Evolutionary conservation across 148 eudicot genomes (phyloP).

Genomic region (Rhododendron kiyosumense): DNA sequence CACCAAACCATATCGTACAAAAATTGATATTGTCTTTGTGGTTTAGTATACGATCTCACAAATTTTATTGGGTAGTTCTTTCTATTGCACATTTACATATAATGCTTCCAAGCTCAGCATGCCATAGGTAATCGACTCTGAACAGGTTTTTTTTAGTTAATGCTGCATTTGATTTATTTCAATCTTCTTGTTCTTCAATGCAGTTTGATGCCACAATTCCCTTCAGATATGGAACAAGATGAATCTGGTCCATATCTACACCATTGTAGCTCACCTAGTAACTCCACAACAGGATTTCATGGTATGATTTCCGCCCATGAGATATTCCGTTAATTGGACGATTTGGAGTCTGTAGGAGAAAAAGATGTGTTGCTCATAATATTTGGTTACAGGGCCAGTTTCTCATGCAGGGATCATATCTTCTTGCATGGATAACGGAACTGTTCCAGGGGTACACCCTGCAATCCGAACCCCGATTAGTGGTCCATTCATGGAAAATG

Average conservation of each 20-base stretch:
- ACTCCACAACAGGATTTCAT: conserved; percentile 29
- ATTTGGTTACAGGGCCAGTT: conserved; percentile 35
- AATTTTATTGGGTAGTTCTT: background rate
- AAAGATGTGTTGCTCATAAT: background rate
- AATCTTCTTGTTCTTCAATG: conserved; percentile 10
- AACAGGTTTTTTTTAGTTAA: background rate
- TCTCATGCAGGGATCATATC: conserved; percentile 31
- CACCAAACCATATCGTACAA: background rate
- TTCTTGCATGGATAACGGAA: conserved; percentile 32
- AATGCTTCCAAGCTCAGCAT: background rate
- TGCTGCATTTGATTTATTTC: background rate
- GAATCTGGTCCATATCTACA: conserved; percentile 36
- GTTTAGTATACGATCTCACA: background rate
- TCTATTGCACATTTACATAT: background rate
- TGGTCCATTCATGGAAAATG: conserved; percentile 29
- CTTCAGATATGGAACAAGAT: conserved; percentile 44
- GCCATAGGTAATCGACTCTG: background rate
- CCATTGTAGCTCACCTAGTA: conserved; percentile 38
- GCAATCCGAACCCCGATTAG: conserved; percentile 25
- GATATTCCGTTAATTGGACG: background rate
- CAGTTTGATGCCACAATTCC: conserved; percentile 44
- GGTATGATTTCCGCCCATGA: conserved; percentile 26
- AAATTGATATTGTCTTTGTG: background rate
- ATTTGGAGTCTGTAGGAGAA: background rate
- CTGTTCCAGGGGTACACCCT: conserved; percentile 16